Conservation (phyloP, 148 eudicot genomes). For the Vaccinium macrocarpon region DNA sequence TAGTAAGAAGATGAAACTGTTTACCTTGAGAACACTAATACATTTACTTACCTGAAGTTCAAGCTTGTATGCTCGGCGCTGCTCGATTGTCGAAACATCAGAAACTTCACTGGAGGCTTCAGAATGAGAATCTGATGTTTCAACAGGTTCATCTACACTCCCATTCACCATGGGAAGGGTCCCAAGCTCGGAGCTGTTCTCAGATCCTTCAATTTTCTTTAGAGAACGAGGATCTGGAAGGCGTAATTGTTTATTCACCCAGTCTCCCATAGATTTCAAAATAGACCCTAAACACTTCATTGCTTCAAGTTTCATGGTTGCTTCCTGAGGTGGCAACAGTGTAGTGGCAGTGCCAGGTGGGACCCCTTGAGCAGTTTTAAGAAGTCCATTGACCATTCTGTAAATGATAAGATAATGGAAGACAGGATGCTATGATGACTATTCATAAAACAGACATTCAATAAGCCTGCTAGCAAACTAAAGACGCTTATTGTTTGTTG, state of each 20-base stretch:
- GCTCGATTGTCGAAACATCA: slow-evolving; percentile 84
- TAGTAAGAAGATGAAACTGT: not conserved
- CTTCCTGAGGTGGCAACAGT: slow-evolving; percentile 89
- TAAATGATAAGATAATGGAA: slow-evolving; percentile 12
- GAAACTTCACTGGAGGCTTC: slow-evolving; percentile 85
- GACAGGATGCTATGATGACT: not conserved
- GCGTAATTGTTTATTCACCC: slow-evolving; percentile 91
- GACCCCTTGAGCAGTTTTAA: slow-evolving; percentile 99
- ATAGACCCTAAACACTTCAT: slow-evolving; percentile 91
- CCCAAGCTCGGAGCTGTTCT: slow-evolving; percentile 52
- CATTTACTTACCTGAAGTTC: slow-evolving; percentile 82
- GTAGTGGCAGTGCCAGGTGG: slow-evolving; percentile 85
- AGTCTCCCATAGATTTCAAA: slow-evolving; percentile 93
- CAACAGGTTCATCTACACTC: slow-evolving; percentile 62
- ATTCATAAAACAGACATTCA: not conserved
- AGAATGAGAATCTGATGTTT: slow-evolving; percentile 74
- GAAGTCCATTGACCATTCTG: slow-evolving; percentile 99
- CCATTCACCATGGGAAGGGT: slow-evolving; percentile 65
- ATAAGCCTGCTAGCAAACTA: not conserved
- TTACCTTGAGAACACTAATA: not conserved
- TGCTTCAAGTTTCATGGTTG: slow-evolving; percentile 80
- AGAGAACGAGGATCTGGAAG: slow-evolving; percentile 76
- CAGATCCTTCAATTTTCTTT: slow-evolving; percentile 53
- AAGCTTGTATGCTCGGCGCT: slow-evolving; percentile 98
- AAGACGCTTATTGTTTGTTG: too few species aligned